These are phyloP conservation scores for Boletus huronensis DNA, from an alignment of 768 basidiomycete species.

Conservation along the genomic window DNA sequence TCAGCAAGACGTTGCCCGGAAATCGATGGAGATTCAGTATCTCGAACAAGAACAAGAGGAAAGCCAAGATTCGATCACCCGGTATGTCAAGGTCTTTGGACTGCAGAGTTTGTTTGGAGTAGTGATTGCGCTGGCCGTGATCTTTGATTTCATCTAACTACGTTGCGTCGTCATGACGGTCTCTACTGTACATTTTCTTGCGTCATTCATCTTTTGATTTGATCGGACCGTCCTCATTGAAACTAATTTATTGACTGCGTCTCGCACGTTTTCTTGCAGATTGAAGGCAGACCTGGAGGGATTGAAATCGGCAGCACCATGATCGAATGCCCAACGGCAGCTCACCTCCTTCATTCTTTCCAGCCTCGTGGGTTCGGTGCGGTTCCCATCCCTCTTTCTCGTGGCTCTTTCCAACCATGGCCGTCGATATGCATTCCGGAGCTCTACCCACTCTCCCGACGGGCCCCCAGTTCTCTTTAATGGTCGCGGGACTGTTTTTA, in stretches of 20 bases:
- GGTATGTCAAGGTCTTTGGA: slow-evolving; percentile 68
- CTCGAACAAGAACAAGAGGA: slow-evolving; percentile 80
- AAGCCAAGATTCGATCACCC: slow-evolving; percentile 65
- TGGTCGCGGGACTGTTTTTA: slow-evolving; percentile 18
- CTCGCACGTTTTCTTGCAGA: slow-evolving; percentile 40
- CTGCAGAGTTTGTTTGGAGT: slow-evolving; percentile 54
- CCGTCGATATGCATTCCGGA: slow-evolving; percentile 16
- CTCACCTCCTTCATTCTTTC: slow-evolving; percentile 3
- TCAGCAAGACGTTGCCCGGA: slow-evolving; percentile 59
- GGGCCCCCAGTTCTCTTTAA: neutral
- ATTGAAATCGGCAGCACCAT: slow-evolving; percentile 34
- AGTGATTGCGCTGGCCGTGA: slow-evolving; percentile 50
- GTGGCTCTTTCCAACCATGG: slow-evolving; percentile 12
- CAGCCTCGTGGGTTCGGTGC: slow-evolving; percentile 37
- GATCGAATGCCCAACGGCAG: slow-evolving; percentile 18
- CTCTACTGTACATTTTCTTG: slow-evolving; percentile 19
- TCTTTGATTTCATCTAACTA: slow-evolving; percentile 50
- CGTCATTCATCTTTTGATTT: slow-evolving; percentile 13
- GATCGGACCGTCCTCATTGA: slow-evolving; percentile 13
- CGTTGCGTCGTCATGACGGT: slow-evolving; percentile 11
- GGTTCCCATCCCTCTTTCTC: slow-evolving; percentile 25
- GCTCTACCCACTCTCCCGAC: neutral
- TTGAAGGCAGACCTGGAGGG: slow-evolving; percentile 65
- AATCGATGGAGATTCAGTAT: slow-evolving; percentile 79
- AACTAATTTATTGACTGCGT: slow-evolving; percentile 39